phyloP scores from a whole-genome alignment of 768 basidiomycete genomes.

The Filobasidium floriforme region DNA sequence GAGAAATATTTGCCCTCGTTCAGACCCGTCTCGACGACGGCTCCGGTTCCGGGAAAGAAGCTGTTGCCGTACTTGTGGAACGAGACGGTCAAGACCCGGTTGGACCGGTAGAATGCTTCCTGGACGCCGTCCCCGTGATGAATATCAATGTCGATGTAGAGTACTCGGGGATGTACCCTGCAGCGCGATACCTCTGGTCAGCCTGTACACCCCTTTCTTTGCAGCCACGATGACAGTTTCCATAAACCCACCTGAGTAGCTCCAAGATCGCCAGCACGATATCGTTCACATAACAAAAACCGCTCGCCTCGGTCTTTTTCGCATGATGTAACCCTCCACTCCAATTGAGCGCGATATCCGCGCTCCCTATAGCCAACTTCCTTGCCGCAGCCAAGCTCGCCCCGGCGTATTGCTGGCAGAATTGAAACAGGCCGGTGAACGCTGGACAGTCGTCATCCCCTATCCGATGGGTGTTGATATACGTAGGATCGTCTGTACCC shows the following conservation, averaged over 20 bases:
- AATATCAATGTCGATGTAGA: constrained; percentile 98
- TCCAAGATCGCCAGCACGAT: constrained; percentile 92
- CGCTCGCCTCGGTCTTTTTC: constrained; percentile 93
- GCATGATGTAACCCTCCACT: constrained; percentile 97
- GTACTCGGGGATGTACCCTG: constrained; percentile 84
- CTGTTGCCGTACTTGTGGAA: constrained; percentile 99
- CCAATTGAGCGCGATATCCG: constrained; percentile 99
- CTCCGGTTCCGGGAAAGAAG: constrained; percentile 97
- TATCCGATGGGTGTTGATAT: constrained; percentile 21
- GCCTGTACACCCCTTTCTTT: neutral
- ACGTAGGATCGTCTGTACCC: constrained; percentile 4
- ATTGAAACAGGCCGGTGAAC: constrained; percentile 89
- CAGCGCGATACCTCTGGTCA: neutral
- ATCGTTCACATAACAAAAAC: constrained; percentile 97
- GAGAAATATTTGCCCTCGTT: constrained; percentile 89
- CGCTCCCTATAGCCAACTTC: constrained; percentile 71
- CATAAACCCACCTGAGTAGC: constrained; percentile 58
- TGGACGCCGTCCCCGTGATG: constrained; percentile 98
- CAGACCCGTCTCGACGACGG: constrained; percentile 73
- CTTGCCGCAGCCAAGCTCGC: constrained; percentile 83
- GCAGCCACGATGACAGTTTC: neutral
- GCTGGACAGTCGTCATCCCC: constrained; percentile 81
- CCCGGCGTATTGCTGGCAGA: constrained; percentile 88
- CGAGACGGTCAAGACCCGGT: constrained; percentile 97
- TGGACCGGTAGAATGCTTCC: constrained; percentile 92